Base-by-base conservation (phyloP, 257 asterid species). In the Forsythia suspensa region DNA sequence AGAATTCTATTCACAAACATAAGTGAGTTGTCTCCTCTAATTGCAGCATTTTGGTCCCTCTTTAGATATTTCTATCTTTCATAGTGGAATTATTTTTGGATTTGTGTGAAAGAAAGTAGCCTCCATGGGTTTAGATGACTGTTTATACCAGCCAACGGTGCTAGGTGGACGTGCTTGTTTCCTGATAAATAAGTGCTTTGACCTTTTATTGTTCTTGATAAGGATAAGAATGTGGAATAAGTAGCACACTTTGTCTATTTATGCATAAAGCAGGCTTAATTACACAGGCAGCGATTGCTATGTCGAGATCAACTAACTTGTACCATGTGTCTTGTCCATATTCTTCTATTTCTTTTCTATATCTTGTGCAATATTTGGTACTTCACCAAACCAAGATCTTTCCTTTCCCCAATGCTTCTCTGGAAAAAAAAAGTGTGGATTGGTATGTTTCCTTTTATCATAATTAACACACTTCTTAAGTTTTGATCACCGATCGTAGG, bases 1-100 rank as follows among this genome's bases (percentile, higher is more conserved):
- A 70, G 80, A 84, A 86, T 72, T 94, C 94, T 71, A 85, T 90
- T 77, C 83, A 82, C 80, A 90, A 87, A 82, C 97, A 94, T 81
- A 87, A 80, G 98, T 92, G 90, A 89, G 97, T 85, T 80, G 42
- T 77, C 57, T 71, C 51, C 69, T 80, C 51, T 46, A 46, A 70
- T 48, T 72, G 55, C 74, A 43, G 57, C 71, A 71, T 73, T 3
- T 40, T 40, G 77, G 41, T 75, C 63, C 20, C 8, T 8, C 40
- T 63, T 63, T 29, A 1, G 16, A 29, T 80, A 24, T 38, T 36
- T 76, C 13, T 24, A 20, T 21, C 72, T 68, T 44, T 69, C 48
- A 12, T 39, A 48, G 20, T 71, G 24, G 11, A 81, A 69, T 43
- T 68, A 38, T 63, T 81, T 80, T 72, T 67, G 36, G 48, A 36